Conservation (phyloP, 1,139 yeast genomes). For the Scheffersomyces cryptocercus region DNA sequence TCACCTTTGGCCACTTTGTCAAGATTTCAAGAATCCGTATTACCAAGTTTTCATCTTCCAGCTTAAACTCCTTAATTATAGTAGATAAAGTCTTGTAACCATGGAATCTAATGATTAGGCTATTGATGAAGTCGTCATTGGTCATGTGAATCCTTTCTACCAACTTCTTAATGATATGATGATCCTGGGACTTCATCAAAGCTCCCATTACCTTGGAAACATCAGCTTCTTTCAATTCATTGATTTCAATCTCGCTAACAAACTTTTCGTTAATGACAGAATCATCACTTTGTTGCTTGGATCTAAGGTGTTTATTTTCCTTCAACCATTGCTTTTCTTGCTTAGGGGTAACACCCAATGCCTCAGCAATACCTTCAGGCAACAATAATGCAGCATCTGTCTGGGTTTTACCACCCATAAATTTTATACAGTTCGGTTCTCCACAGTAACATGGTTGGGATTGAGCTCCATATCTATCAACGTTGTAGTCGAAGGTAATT, state of each 20-base stretch:
- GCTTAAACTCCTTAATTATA: conserved; percentile 41
- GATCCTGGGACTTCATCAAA: conserved; percentile 74
- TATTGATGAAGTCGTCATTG: conserved; percentile 53
- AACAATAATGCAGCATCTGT: conserved; percentile 83
- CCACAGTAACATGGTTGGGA: conserved; percentile 96
- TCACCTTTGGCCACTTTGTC: conserved; percentile 74
- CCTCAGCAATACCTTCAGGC: conserved; percentile 83
- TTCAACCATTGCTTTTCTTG: conserved; percentile 67
- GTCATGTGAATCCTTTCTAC: conserved; percentile 66
- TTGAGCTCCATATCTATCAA: conserved; percentile 92
- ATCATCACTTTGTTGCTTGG: conserved; percentile 56
- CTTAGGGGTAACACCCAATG: conserved; percentile 71
- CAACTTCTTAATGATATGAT: conserved; percentile 63
- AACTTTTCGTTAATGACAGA: conserved; percentile 62
- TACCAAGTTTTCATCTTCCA: conserved; percentile 38
- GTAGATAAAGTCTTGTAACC: conserved; percentile 82
- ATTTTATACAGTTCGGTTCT: conserved; percentile 86
- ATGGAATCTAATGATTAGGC: conserved; percentile 71
- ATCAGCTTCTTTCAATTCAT: conserved; percentile 54
- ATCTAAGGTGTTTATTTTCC: conserved; percentile 50
- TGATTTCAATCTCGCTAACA: conserved; percentile 58
- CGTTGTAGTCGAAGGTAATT: conserved; percentile 92
- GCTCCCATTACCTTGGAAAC: conserved; percentile 83
- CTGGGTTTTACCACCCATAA: conserved; percentile 95
- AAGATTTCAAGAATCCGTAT: conserved; percentile 57